phyloP scores from a whole-genome alignment of 306 rosid genomes.

The Rosa rugosa region DNA sequence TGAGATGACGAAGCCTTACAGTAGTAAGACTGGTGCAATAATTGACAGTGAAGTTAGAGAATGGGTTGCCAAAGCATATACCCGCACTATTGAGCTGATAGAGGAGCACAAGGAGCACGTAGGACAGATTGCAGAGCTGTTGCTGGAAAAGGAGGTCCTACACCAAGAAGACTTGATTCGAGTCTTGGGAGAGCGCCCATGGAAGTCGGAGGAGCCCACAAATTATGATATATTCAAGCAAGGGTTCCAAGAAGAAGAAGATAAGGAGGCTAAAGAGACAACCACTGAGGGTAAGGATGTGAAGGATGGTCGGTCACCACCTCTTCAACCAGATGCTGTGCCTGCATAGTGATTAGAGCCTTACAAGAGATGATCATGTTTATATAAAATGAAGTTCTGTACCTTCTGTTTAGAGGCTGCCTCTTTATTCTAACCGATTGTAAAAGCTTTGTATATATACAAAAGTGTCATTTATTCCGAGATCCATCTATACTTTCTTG shows the following conservation, averaged over 20 bases:
- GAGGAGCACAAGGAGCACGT: slow-evolving; percentile 39
- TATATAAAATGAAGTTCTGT: neutral
- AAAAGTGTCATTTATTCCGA: neutral
- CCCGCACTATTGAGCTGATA: slow-evolving; percentile 33
- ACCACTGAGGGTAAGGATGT: slow-evolving; percentile 10
- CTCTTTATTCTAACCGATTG: neutral
- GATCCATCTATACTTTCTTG: neutral
- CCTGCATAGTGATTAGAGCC: slow-evolving; percentile 1
- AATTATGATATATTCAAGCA: slow-evolving; percentile 37
- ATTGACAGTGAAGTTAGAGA: slow-evolving; percentile 44
- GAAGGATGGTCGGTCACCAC: neutral
- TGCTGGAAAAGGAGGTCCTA: slow-evolving; percentile 48
- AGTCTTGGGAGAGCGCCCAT: slow-evolving; percentile 43
- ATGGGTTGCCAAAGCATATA: slow-evolving; percentile 43
- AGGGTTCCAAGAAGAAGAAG: slow-evolving; percentile 34
- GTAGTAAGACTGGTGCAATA: slow-evolving; percentile 44
- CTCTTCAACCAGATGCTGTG: slow-evolving; percentile 5
- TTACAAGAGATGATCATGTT: neutral
- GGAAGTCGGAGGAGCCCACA: slow-evolving; percentile 26
- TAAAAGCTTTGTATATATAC: neutral
- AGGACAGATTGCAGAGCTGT: slow-evolving; percentile 36
- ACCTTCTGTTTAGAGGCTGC: neutral
- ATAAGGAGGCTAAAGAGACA: slow-evolving; percentile 16
- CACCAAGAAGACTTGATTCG: slow-evolving; percentile 40
- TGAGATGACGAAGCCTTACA: slow-evolving; percentile 42